Evolutionary conservation across 2,329 filamentous ascomycete genomes (phyloP).

Genomic region (Xylariaceae sp.): DNA sequence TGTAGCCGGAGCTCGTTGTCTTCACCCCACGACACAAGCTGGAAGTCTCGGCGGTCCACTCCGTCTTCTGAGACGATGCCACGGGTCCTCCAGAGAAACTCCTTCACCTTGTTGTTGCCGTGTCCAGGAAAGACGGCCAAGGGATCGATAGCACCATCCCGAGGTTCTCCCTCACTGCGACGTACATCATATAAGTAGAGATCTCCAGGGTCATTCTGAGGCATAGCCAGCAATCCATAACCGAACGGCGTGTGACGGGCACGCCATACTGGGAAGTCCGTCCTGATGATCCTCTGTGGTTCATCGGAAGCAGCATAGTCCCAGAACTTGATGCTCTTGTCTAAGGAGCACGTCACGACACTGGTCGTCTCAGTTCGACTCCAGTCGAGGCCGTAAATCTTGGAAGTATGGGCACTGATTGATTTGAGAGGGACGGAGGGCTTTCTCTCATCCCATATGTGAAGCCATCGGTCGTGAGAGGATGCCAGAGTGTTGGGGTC

Average conservation of each 20-base stretch:
- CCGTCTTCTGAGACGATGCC: conserved; percentile 59
- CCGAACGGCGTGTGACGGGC: conserved; percentile 89
- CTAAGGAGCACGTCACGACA: conserved; percentile 80
- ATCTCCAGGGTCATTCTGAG: conserved; percentile 78
- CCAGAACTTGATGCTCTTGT: conserved; percentile 92
- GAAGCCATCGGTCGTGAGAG: conserved; percentile 78
- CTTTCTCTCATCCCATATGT: conserved; percentile 84
- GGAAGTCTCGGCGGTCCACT: conserved; percentile 81
- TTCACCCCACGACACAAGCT: conserved; percentile 86
- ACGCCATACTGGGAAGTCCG: conserved; percentile 83
- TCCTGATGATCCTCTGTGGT: conserved; percentile 70
- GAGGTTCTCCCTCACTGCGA: conserved; percentile 35
- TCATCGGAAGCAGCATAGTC: conserved; percentile 60
- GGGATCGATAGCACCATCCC: conserved; percentile 38
- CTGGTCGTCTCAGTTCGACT: conserved; percentile 67
- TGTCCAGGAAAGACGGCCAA: conserved; percentile 55
- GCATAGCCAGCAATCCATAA: conserved; percentile 80
- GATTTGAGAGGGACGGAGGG: conserved; percentile 71
- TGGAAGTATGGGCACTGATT: conserved; percentile 81
- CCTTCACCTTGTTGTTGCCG: conserved; percentile 66
- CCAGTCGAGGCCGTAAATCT: conserved; percentile 95
- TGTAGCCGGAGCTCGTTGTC: conserved; percentile 78
- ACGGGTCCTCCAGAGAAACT: conserved; percentile 82
- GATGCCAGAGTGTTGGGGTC: conserved; percentile 83
- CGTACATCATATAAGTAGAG: conserved; percentile 76